Percentiles rank a stretch among this genome's conserved stretches.
These are phyloP conservation scores for Metarhizium humberi DNA, from an alignment of 2,329 filamentous ascomycete genomes.

Conservation along the genomic window DNA sequence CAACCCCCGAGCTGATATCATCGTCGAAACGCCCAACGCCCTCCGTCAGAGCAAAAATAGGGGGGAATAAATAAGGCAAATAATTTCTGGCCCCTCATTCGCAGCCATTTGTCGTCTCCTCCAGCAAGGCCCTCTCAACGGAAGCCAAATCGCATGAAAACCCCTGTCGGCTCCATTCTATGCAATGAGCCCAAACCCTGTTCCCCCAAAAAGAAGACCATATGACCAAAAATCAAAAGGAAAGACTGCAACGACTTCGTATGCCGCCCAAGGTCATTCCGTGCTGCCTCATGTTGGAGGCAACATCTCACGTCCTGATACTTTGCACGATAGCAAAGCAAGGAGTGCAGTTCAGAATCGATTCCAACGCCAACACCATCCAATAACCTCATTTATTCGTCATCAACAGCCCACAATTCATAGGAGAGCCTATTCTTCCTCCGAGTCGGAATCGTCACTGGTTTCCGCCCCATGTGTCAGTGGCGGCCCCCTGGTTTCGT, in stretches of 20 bases:
- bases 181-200: background rate
- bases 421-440: constrained; percentile 29
- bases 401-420: constrained; percentile 1
- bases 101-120: background rate
- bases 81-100: background rate
- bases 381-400: constrained; percentile 9
- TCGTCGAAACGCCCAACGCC: constrained; percentile 2
- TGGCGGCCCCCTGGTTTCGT: constrained; percentile 15
- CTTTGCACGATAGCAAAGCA: background rate
- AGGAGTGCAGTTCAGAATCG: constrained; percentile 1
- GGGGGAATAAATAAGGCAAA: background rate
- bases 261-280: background rate
- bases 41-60: background rate
- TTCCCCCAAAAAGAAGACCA: background rate
- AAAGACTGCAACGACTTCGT: background rate
- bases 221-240: background rate
- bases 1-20: background rate
- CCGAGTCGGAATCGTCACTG: constrained; percentile 37
- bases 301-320: background rate
- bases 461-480: constrained; percentile 23
- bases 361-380: constrained; percentile 10
- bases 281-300: background rate
- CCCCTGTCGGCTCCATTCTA: background rate
- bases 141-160: background rate
- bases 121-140: background rate